Percentiles rank a stretch among this genome's conserved stretches.
Conservation (phyloP, 345 rosid genomes). For the Theobroma cacao region DNA sequence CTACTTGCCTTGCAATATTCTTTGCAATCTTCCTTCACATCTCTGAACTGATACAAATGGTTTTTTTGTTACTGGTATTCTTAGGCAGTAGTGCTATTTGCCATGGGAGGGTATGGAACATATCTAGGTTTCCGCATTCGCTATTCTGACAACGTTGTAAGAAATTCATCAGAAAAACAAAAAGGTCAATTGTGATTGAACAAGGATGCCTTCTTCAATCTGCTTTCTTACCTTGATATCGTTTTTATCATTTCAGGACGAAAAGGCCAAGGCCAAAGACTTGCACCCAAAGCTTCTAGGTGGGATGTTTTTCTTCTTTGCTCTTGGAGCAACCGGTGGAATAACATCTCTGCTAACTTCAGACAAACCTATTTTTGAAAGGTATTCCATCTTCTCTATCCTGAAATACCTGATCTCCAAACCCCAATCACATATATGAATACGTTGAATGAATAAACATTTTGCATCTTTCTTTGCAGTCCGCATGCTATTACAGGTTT, state of each 20-base stretch:
- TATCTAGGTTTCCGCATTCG: conserved; percentile 84
- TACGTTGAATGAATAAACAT: background rate
- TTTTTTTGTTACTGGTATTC: conserved; percentile 10
- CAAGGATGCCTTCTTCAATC: background rate
- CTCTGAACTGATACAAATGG: background rate
- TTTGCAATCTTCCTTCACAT: background rate
- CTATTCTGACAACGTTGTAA: conserved; percentile 74
- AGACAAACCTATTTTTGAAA: conserved; percentile 73
- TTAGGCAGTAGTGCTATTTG: conserved; percentile 93
- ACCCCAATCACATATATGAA: background rate
- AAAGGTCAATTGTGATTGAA: background rate
- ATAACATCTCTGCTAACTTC: conserved; percentile 83
- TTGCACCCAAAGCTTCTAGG: conserved; percentile 90
- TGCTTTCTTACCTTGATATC: background rate
- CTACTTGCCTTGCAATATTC: background rate
- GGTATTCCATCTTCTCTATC: conserved; percentile 27
- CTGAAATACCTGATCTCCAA: background rate
- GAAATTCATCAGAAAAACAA: background rate
- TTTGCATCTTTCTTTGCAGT: conserved; percentile 35
- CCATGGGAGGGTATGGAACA: conserved; percentile 97
- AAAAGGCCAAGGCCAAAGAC: conserved; percentile 87
- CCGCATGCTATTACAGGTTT: conserved; percentile 88
- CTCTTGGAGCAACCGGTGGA: conserved; percentile 95
- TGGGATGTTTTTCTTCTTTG: conserved; percentile 94
- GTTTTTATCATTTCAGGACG: conserved; percentile 45